Percentiles rank a stretch among this genome's conserved stretches.
Conservation (phyloP, 2,329 filamentous ascomycete species). For the Fusarium sp. region DNA sequence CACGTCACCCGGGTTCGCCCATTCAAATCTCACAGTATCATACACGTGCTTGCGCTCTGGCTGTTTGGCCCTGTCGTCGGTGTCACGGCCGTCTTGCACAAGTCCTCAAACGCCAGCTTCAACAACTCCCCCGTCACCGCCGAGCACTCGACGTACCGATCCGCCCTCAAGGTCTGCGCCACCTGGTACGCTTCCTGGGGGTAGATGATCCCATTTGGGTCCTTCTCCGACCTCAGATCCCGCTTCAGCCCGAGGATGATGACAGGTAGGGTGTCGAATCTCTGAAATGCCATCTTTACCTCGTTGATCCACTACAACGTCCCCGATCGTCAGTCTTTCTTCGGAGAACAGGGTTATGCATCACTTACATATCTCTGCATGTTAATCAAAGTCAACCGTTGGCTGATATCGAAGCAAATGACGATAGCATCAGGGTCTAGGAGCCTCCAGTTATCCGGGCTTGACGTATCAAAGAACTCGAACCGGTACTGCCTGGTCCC, state of each 20-base stretch:
- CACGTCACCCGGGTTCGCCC: neutral
- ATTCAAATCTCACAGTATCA: conserved; percentile 54
- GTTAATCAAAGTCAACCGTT: conserved; percentile 67
- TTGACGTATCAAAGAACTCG: conserved; percentile 69
- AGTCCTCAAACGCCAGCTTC: conserved; percentile 67
- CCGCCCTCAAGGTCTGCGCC: conserved; percentile 68
- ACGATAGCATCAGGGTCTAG: conserved; percentile 68
- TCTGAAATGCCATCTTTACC: conserved; percentile 59
- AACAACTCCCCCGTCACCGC: conserved; percentile 69
- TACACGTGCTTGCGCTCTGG: conserved; percentile 66
- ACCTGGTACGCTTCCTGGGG: conserved; percentile 69
- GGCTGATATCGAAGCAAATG: conserved; percentile 71
- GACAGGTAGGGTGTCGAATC: conserved; percentile 62
- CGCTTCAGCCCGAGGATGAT: conserved; percentile 70
- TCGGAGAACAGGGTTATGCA: neutral
- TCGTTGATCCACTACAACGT: conserved; percentile 66
- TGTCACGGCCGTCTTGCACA: conserved; percentile 65
- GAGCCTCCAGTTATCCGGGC: conserved; percentile 68
- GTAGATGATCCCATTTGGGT: conserved; percentile 70
- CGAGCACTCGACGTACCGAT: conserved; percentile 73
- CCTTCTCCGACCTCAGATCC: conserved; percentile 66
- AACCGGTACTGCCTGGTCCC: conserved; percentile 58
- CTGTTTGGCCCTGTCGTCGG: conserved; percentile 59
- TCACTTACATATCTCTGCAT: conserved; percentile 64
- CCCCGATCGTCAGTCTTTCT: neutral